These are phyloP conservation scores for Jamesozyma jinghongensis DNA, from an alignment of 805 yeast genomes.

Conservation along the genomic window DNA sequence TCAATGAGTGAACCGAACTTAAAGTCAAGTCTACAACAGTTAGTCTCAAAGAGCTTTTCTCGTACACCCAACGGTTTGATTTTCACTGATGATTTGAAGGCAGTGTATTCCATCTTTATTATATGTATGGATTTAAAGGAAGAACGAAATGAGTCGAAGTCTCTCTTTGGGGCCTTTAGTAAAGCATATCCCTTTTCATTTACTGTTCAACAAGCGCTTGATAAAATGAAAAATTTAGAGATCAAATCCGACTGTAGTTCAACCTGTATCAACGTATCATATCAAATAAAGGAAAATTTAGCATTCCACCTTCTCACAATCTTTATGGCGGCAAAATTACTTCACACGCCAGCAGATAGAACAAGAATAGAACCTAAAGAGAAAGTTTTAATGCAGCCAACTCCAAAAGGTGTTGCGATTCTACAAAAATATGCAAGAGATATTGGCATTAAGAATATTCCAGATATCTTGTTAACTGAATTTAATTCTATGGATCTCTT, in stretches of 20 bases:
- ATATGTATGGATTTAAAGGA: constrained; percentile 35
- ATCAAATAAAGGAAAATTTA: constrained; percentile 42
- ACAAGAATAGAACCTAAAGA: constrained; percentile 44
- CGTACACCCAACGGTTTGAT: constrained; percentile 47
- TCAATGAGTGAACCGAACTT: background rate
- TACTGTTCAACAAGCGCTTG: constrained; percentile 41
- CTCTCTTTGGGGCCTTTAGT: constrained; percentile 22
- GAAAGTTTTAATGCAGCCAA: constrained; percentile 57
- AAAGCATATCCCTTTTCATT: constrained; percentile 46
- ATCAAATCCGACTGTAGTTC: constrained; percentile 40
- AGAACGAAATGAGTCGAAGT: constrained; percentile 11
- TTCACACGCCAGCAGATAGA: constrained; percentile 70
- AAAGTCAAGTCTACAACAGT: constrained; percentile 30
- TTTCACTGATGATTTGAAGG: constrained; percentile 48
- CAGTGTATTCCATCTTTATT: constrained; percentile 47
- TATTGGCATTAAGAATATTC: constrained; percentile 42
- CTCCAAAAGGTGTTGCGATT: constrained; percentile 81
- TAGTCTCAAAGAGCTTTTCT: constrained; percentile 36
- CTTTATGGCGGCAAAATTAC: constrained; percentile 51
- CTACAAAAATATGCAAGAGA: constrained; percentile 51
- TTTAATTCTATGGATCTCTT: constrained; percentile 69
- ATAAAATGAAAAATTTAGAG: constrained; percentile 40
- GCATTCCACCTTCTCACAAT: constrained; percentile 39
- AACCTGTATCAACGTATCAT: constrained; percentile 47
- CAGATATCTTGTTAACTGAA: constrained; percentile 42